Percentiles rank a stretch among this genome's conserved stretches.
These are phyloP conservation scores for Termitomyces sp. DNA, from an alignment of 768 basidiomycete species.

Conservation along the genomic window DNA sequence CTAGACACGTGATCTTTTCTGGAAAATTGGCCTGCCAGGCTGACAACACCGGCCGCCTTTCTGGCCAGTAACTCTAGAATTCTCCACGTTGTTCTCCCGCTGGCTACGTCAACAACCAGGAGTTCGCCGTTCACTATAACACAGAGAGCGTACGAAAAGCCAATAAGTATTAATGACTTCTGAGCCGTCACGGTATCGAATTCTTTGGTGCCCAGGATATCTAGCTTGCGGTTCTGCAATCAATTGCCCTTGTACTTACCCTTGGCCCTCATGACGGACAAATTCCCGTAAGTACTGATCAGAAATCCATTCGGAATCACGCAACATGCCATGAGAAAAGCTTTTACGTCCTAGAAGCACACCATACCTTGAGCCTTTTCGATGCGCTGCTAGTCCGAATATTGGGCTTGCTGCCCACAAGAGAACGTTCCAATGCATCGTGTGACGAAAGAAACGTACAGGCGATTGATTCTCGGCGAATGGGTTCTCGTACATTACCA, in stretches of 20 bases:
- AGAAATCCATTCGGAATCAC: slow-evolving; percentile 15
- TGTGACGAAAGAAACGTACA: slow-evolving; percentile 20
- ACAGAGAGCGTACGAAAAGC: background rate
- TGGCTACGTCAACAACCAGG: background rate
- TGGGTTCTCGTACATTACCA: slow-evolving; percentile 22
- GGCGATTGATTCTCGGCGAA: slow-evolving; percentile 13
- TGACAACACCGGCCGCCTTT: background rate
- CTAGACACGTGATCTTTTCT: background rate
- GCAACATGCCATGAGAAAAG: slow-evolving; percentile 6
- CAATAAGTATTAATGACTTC: too few relatives aligned
- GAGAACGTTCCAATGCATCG: slow-evolving; percentile 14
- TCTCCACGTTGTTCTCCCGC: background rate
- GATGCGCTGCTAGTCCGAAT: slow-evolving; percentile 14
- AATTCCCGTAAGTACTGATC: slow-evolving; percentile 3
- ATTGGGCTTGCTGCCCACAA: slow-evolving; percentile 7
- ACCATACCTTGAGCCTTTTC: slow-evolving; percentile 12
- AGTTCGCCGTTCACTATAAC: background rate
- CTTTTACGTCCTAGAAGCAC: slow-evolving; percentile 18
- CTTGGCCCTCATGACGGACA: slow-evolving; percentile 1
- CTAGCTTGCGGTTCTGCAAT: background rate
- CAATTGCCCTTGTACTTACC: background rate
- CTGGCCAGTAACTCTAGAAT: background rate
- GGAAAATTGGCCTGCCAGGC: background rate
- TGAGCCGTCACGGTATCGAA: background rate
- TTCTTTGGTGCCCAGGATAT: background rate